A percentile compares a stretch with the other conserved stretches of the same genome.
Evolutionary conservation across 2,329 filamentous ascomycete species (phyloP).

Genomic region (Sarocladium kiliense): DNA sequence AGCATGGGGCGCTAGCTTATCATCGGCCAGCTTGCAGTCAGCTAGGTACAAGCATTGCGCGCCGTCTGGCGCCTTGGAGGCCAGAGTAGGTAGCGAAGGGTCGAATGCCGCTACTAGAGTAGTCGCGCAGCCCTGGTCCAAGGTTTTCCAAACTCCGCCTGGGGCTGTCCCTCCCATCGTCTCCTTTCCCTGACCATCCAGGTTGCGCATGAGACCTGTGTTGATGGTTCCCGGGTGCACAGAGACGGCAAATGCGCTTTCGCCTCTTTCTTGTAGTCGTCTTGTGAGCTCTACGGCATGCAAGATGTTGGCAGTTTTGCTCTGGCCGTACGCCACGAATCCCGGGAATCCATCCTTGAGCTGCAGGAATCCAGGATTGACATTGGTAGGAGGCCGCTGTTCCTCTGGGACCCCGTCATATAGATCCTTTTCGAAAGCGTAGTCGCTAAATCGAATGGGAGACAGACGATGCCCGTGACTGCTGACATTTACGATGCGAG

Average conservation of each 20-base stretch:
- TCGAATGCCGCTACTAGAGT: slow-evolving; percentile 3
- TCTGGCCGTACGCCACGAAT: slow-evolving; percentile 18
- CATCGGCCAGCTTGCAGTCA: background rate
- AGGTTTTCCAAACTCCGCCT: background rate
- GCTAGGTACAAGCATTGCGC: slow-evolving; percentile 1
- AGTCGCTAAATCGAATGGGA: slow-evolving; percentile 37
- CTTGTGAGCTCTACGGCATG: slow-evolving; percentile 13
- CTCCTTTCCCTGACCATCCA: background rate
- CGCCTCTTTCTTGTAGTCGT: slow-evolving; percentile 5
- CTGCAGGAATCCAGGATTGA: background rate
- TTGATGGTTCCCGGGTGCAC: slow-evolving; percentile 14
- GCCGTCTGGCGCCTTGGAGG: background rate
- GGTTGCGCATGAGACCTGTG: slow-evolving; percentile 4
- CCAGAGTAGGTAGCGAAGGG: background rate
- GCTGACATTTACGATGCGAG: slow-evolving; percentile 37
- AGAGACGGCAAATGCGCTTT: slow-evolving; percentile 2
- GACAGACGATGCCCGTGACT: slow-evolving; percentile 37
- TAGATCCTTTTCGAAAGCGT: slow-evolving; percentile 26
- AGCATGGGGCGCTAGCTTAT: background rate
- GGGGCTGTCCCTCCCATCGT: background rate
- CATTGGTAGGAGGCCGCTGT: background rate
- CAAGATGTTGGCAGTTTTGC: slow-evolving; percentile 22
- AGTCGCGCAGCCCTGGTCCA: background rate
- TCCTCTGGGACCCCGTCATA: background rate
- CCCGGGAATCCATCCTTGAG: slow-evolving; percentile 1